A percentile compares a stretch with the other conserved stretches of the same genome.
Evolutionary conservation across 768 basidiomycete genomes (phyloP).

Genomic region (Termitomyces titanicus): DNA sequence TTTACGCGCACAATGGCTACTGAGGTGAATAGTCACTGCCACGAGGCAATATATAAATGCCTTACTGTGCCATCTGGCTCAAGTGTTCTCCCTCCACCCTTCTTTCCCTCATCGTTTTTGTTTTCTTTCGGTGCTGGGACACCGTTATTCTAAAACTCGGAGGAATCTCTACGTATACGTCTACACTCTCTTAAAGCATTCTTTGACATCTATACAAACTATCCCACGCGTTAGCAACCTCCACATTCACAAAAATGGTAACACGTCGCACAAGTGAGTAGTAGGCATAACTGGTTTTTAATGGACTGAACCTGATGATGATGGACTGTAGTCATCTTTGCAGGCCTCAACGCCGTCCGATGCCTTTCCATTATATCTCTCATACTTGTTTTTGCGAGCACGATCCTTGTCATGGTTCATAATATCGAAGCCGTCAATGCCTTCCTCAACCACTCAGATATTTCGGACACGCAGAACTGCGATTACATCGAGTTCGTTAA

Average conservation of each 20-base stretch:
- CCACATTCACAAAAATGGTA: conserved; percentile 20
- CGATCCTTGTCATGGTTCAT: conserved; percentile 67
- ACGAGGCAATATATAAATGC: conserved; percentile 11
- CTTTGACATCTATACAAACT: conserved; percentile 3
- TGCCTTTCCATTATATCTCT: conserved; percentile 73
- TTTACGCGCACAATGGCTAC: conserved; percentile 13
- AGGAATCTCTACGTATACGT: conserved; percentile 5
- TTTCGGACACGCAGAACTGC: conserved; percentile 46
- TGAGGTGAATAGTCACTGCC: conserved; percentile 2
- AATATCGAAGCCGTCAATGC: conserved; percentile 75
- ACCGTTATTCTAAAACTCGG: conserved; percentile 15
- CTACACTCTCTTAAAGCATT: conserved; percentile 12
- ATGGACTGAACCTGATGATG: neutral
- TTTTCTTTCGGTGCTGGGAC: conserved; percentile 31
- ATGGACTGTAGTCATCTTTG: conserved; percentile 43
- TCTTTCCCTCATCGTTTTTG: conserved; percentile 9
- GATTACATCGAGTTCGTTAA: conserved; percentile 74
- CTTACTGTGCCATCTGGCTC: neutral
- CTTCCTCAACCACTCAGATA: conserved; percentile 43
- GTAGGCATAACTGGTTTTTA: neutral
- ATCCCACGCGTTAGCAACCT: neutral
- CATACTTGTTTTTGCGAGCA: conserved; percentile 77
- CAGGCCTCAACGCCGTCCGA: conserved; percentile 77
- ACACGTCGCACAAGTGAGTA: conserved; percentile 31
- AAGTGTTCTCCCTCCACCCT: neutral